Conservation (phyloP, 148 eudicot genomes). For the Agrostemma githago region DNA sequence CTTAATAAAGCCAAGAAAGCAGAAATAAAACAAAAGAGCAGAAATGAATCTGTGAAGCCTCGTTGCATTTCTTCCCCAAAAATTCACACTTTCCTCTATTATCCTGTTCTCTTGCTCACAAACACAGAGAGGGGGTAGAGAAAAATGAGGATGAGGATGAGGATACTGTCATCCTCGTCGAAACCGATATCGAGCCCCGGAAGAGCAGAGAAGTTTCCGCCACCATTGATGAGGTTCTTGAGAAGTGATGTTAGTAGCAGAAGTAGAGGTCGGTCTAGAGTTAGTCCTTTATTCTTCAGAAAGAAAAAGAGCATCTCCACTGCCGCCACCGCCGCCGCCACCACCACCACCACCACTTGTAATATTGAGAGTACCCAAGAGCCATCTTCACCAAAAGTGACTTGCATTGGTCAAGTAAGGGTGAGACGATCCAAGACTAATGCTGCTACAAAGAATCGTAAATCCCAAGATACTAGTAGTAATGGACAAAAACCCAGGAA, state of each 20-base stretch:
- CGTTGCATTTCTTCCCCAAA: background rate
- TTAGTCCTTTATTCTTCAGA: constrained; percentile 51
- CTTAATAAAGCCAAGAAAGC: no score
- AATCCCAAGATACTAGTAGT: background rate
- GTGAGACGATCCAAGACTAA: constrained; percentile 22
- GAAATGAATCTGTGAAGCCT: no score
- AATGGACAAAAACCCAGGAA: background rate
- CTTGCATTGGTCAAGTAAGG: constrained; percentile 90
- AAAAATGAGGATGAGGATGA: constrained; percentile 27
- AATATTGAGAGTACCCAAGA: constrained; percentile 40
- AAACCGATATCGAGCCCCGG: constrained; percentile 74
- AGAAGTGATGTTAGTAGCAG: constrained; percentile 45
- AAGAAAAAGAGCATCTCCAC: constrained; percentile 23
- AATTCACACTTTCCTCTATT: background rate
- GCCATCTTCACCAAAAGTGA: constrained; percentile 90
- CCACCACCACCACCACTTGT: no score
- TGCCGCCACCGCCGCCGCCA: constrained; percentile 2
- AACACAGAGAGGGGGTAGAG: background rate
- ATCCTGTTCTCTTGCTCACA: background rate
- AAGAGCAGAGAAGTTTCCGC: constrained; percentile 63
- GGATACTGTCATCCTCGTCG: constrained; percentile 28
- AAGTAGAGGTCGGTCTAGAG: constrained; percentile 46
- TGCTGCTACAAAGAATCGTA: background rate
- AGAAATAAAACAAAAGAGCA: no score
- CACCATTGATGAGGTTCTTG: constrained; percentile 75